Evolutionary conservation across 225 moss, liverwort and hornwort genomes (phyloP), one percentile per base, ranked within the genome.

Genomic region (Physcomitrellopsis africana): DNA sequence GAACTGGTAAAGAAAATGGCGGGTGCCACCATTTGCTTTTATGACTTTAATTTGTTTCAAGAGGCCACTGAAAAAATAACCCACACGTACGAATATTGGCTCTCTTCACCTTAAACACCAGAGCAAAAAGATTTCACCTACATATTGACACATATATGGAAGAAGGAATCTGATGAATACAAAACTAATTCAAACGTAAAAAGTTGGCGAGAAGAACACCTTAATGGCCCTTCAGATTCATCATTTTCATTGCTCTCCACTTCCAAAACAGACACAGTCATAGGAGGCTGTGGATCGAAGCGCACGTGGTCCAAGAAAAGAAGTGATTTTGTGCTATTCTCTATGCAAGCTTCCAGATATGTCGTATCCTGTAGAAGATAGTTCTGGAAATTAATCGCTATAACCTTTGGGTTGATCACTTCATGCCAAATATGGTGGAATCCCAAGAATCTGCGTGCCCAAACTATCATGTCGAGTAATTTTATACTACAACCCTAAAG

Each of bases 341-440:
- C 99, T 62, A 99, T 95, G 84, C 99, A 99, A 63, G 93, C 99
- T 76, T 99, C 99, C 81, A 99, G 75, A 75, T 93, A 99, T 29
- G 93, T 92, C 23, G 82, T 81, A 56, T 99, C 99, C 99, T 99
- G 93, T 70, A 79, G 60, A 60, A 55, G 2, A 45, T 51, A 81
- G 74, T 62, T 67, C 11, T 54, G 19, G 52, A 75, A 66, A 59
- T 68, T 41, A 78, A 75, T n/a, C 52, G 14, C 51, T 26, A 19
- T 49, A 51, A 75, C 46, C n/a, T 45, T 75, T 13, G 13, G 10
- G 17, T 51, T 14, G 17, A 3, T 41, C 47, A 41, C 37, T 60
- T 59, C 52, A 19, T 44, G 49, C 58, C 20, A 37, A 1, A 22
- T 4, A 48, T 2, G 69, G 46, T 15, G 14, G 60, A 64, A 52